Base-by-base conservation (phyloP, 345 rosid species). In the Euphorbia lathyris region DNA sequence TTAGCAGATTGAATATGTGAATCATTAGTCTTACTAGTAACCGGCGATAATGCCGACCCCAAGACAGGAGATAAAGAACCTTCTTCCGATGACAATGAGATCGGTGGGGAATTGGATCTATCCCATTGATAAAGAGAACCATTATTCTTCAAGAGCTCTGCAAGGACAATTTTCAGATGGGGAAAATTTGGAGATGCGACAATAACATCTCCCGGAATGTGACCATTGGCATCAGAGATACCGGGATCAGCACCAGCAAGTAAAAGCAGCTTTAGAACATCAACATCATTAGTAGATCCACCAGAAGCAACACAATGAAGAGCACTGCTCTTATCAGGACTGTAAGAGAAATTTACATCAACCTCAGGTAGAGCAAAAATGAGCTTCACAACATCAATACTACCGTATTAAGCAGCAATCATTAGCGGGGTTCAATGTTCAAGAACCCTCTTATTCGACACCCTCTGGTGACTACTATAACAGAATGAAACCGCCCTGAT, bases 261-360 rank as follows among this genome's bases (percentile, higher is more conserved):
- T 64, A 88, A 62, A 71, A 90, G 93, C 74, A 86, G 19, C 82
- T 78, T 82, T 27, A 86, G 82, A 65, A 80, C 86, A 66, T 84
- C 85, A 70, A 82, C 26, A 19, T 78, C 72, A 55, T 69, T 69
- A 67, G 59, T 67, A 30, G 87, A 88, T 63, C 84, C 96, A 68
- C 96, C 86, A 61, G 90, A 85, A 55, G 88, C 93, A 75, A 87
- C 90, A 68, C 88, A 88, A 38, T 90, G 93, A 67, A 90, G 96
- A 19, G 96, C 90, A 30, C 86, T 85, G 50, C 83, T 83, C 61
- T 83, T 84, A 20, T 88, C 93, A 0, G 55, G 16, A 29, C 87
- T 90, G 30, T 88, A 86, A 7, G 81, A 66, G 50, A 70, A 71
- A 74, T 83, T 85, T 19, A 79, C 78, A 69, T 85, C 80, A 30